Conservation (phyloP, 768 basidiomycete species). For the Candolleomyces eurysporus region DNA sequence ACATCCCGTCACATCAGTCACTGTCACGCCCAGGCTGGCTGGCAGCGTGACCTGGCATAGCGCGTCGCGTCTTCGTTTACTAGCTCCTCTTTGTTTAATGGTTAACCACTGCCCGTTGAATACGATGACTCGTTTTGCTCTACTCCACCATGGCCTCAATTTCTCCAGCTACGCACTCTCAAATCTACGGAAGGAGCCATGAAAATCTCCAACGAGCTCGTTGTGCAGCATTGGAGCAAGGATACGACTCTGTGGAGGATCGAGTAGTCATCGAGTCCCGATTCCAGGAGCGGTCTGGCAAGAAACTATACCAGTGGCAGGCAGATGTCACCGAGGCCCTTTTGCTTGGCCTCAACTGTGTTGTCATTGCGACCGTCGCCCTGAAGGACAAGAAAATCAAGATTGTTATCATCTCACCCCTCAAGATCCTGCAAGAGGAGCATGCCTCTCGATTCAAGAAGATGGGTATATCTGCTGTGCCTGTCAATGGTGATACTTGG, state of each 20-base stretch:
- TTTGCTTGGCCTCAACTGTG: constrained; percentile 37
- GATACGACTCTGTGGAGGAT: constrained; percentile 13
- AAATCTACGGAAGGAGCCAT: not conserved
- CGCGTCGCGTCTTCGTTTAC: not conserved
- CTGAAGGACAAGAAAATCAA: constrained; percentile 17
- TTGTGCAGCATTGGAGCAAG: constrained; percentile 11
- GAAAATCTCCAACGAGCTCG: constrained; percentile 10
- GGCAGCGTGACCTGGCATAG: not conserved
- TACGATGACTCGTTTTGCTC: not conserved
- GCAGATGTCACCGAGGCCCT: constrained; percentile 36
- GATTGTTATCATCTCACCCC: constrained; percentile 32
- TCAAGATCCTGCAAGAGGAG: constrained; percentile 35
- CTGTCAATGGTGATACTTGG: constrained; percentile 37
- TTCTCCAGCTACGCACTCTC: not conserved
- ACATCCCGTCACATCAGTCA: constrained; percentile 11
- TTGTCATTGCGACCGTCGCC: constrained; percentile 29
- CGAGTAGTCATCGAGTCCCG: constrained; percentile 1
- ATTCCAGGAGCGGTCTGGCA: constrained; percentile 7
- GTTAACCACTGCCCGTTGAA: not conserved
- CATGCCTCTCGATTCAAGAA: constrained; percentile 31
- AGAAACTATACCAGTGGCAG: constrained; percentile 33
- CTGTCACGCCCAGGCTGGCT: not conserved
- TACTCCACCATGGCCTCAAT: not conserved
- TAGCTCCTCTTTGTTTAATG: not conserved
- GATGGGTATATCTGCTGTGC: constrained; percentile 26